A percentile compares a stretch with the other conserved stretches of the same genome.
phyloP scores from a whole-genome alignment of 805 yeast genomes.

The Candida broadrunensis region DNA sequence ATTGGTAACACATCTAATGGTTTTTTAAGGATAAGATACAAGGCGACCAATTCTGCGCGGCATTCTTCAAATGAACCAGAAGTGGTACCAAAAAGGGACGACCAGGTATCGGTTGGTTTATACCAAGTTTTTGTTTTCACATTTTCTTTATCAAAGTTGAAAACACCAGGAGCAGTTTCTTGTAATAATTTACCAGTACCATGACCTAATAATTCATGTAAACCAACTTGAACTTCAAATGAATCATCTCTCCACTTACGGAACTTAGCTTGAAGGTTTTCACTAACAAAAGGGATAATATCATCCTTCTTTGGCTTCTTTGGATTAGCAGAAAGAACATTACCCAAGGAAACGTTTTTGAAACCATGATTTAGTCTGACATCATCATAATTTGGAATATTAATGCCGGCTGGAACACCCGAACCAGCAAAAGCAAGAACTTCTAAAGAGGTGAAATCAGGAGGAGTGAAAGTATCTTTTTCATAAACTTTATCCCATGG shows the following conservation, averaged over 20 bases:
- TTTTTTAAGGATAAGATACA: slow-evolving; percentile 70
- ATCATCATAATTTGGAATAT: slow-evolving; percentile 90
- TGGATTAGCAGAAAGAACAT: slow-evolving; percentile 69
- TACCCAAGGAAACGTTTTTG: slow-evolving; percentile 87
- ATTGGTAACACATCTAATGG: slow-evolving; percentile 59
- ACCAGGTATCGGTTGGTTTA: slow-evolving; percentile 86
- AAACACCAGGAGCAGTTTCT: slow-evolving; percentile 53
- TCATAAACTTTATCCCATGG: slow-evolving; percentile 81
- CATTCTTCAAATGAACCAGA: slow-evolving; percentile 93
- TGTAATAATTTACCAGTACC: slow-evolving; percentile 83
- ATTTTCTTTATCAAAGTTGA: slow-evolving; percentile 64
- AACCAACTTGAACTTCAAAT: slow-evolving; percentile 91
- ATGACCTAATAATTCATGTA: slow-evolving; percentile 88
- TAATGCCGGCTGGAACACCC: slow-evolving; percentile 91
- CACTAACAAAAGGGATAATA: slow-evolving; percentile 63
- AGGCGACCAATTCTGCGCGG: slow-evolving; percentile 87
- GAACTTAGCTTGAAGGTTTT: slow-evolving; percentile 52
- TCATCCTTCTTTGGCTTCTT: slow-evolving; percentile 62
- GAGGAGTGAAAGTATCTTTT: slow-evolving; percentile 84
- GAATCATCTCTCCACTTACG: slow-evolving; percentile 75
- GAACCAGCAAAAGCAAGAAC: slow-evolving; percentile 87
- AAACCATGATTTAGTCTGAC: slow-evolving; percentile 81
- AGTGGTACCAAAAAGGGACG: slow-evolving; percentile 73
- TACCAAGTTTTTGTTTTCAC: slow-evolving; percentile 74
- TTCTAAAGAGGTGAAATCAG: slow-evolving; percentile 88